phyloP scores from a whole-genome alignment of 2,329 filamentous ascomycete species.

The Curvularia eragrostidis region DNA sequence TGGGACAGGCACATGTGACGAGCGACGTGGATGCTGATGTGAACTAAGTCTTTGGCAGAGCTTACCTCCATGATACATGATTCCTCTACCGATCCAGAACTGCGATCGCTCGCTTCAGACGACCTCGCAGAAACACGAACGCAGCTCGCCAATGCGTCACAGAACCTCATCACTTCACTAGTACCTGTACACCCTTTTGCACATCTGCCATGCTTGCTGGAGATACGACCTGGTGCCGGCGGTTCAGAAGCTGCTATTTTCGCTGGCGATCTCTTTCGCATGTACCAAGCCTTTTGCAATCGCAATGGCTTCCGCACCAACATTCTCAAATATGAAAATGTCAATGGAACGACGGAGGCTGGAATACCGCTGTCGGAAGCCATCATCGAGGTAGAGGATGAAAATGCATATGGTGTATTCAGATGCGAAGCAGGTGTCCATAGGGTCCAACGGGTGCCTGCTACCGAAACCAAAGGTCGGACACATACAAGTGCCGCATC shows the following conservation, averaged over 20 bases:
- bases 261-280: conserved; percentile 82
- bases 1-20: background rate
- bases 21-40: conserved; percentile 27
- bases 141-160: conserved; percentile 68
- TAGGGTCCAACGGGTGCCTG: conserved; percentile 89
- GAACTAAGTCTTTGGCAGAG: conserved; percentile 64
- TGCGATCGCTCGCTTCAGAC: conserved; percentile 65
- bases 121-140: conserved; percentile 74
- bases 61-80: conserved; percentile 80
- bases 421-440: conserved; percentile 93
- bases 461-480: conserved; percentile 87
- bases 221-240: conserved; percentile 90
- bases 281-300: conserved; percentile 84
- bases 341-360: conserved; percentile 66
- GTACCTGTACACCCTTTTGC: conserved; percentile 91
- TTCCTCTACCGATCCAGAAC: conserved; percentile 63
- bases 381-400: conserved; percentile 78
- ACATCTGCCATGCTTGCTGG: conserved; percentile 85
- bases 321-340: conserved; percentile 80
- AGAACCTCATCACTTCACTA: conserved; percentile 75
- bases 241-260: conserved; percentile 92
- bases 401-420: conserved; percentile 80
- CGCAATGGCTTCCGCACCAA: conserved; percentile 70
- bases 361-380: conserved; percentile 82
- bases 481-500: conserved; percentile 93